These are phyloP conservation scores for Neurospora africana DNA, from an alignment of 495 filamentous ascomycete species.

Conservation along the genomic window DNA sequence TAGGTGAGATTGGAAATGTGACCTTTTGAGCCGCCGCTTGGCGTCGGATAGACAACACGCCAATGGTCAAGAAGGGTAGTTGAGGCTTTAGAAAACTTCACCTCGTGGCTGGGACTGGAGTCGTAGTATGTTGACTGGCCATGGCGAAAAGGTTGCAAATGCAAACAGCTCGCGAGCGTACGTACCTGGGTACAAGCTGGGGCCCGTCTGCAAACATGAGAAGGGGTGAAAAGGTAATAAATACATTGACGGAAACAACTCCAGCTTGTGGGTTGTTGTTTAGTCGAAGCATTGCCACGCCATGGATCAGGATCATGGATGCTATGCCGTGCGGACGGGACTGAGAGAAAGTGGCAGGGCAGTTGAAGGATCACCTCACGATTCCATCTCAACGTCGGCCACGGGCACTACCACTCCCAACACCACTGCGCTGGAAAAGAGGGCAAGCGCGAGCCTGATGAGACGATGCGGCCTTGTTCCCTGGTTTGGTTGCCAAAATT, in stretches of 20 bases:
- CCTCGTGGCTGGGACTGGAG: neutral
- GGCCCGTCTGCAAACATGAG: neutral
- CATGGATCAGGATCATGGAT: neutral
- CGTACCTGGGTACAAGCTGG: neutral
- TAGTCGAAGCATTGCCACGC: neutral
- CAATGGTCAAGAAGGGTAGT: neutral
- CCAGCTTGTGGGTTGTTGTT: neutral
- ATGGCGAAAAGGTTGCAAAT: neutral
- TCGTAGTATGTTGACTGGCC: neutral
- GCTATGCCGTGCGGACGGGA: neutral
- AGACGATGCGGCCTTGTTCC: neutral
- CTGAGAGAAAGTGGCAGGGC: neutral
- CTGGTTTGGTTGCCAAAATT: neutral
- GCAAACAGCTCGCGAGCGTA: neutral
- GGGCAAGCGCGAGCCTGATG: neutral
- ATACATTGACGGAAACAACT: too few relatives aligned
- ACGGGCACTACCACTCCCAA: neutral
- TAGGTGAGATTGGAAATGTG: neutral
- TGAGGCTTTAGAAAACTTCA: neutral
- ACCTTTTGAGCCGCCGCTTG: neutral
- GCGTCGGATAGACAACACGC: neutral
- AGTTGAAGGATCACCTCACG: neutral
- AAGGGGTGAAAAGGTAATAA: neutral
- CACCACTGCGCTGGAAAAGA: neutral
- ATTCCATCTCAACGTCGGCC: neutral